Evolutionary conservation across 2,329 filamentous ascomycete species (phyloP).

Genomic region (Escovopsis sp.): DNA sequence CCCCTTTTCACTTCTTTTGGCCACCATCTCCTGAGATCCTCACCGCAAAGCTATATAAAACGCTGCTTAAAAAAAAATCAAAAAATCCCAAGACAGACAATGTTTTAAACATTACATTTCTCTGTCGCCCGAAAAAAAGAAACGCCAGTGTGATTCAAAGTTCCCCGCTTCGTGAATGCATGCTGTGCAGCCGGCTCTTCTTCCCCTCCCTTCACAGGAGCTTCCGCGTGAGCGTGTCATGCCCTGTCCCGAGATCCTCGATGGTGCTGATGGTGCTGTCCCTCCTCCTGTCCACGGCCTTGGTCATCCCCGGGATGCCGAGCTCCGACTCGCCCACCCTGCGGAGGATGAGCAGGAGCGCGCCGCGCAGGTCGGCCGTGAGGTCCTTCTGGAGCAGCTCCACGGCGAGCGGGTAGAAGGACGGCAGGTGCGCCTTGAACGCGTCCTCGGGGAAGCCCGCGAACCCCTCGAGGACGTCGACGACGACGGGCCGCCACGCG

Average conservation of each 20-base stretch:
- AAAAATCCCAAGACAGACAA: no score
- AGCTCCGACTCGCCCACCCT: constrained; percentile 68
- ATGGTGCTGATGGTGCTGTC: constrained; percentile 23
- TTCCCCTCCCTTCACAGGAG: constrained; percentile 19
- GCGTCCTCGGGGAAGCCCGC: constrained; percentile 66
- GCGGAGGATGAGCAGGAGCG: constrained; percentile 62
- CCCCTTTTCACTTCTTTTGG: no score
- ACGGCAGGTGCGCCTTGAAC: constrained; percentile 64
- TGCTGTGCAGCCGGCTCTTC: not conserved
- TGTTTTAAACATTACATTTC: not conserved
- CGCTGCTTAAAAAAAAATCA: no score
- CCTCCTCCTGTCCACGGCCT: constrained; percentile 19
- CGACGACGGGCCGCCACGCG: constrained; percentile 92
- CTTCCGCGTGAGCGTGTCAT: constrained; percentile 20
- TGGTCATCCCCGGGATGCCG: constrained; percentile 37
- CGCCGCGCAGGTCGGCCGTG: constrained; percentile 60
- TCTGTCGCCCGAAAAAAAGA: not conserved
- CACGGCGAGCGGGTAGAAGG: constrained; percentile 76
- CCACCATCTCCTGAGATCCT: no score
- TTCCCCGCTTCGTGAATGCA: not conserved
- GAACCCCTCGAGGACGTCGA: constrained; percentile 91
- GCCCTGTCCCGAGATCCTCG: constrained; percentile 14
- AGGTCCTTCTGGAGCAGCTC: constrained; percentile 75
- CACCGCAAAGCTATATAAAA: no score
- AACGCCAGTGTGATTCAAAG: constrained; percentile 3